Evolutionary conservation across 176 grass and related monocot genomes (phyloP).

Genomic region (Puccinellia tenuiflora): DNA sequence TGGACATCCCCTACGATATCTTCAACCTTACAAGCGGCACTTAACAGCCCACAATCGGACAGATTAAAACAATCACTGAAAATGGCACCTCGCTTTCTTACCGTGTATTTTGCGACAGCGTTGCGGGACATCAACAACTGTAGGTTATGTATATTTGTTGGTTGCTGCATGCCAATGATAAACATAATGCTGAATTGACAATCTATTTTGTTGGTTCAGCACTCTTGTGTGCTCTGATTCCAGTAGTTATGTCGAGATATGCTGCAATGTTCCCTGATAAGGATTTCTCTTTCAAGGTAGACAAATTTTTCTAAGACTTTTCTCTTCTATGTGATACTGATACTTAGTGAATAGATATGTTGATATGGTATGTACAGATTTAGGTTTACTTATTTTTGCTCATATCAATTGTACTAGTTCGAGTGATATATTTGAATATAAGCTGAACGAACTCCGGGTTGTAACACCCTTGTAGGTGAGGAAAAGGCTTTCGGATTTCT

Average conservation of each 20-base stretch:
- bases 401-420: neutral
- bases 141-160: slow-evolving; percentile 43
- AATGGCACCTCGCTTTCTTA: slow-evolving; percentile 74
- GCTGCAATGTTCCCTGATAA: slow-evolving; percentile 91
- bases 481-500: slow-evolving; percentile 85
- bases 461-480: slow-evolving; percentile 51
- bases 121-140: slow-evolving; percentile 66
- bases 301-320: neutral
- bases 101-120: slow-evolving; percentile 58
- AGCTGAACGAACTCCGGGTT: neutral
- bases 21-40: slow-evolving; percentile 62
- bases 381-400: slow-evolving; percentile 10
- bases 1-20: slow-evolving; percentile 86
- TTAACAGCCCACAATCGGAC: slow-evolving; percentile 50
- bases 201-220: slow-evolving; percentile 59
- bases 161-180: slow-evolving; percentile 12
- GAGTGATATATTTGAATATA: slow-evolving; percentile 11
- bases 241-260: slow-evolving; percentile 83
- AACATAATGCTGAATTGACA: slow-evolving; percentile 12
- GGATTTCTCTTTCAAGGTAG: slow-evolving; percentile 88
- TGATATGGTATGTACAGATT: neutral
- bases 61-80: slow-evolving; percentile 80
- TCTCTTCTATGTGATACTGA: neutral
- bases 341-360: neutral
- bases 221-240: slow-evolving; percentile 87